A percentile compares a stretch with the other conserved stretches of the same genome.
Conservation (phyloP, 2,329 filamentous ascomycete species). For the Aspergillus pseudoviridinutans region DNA sequence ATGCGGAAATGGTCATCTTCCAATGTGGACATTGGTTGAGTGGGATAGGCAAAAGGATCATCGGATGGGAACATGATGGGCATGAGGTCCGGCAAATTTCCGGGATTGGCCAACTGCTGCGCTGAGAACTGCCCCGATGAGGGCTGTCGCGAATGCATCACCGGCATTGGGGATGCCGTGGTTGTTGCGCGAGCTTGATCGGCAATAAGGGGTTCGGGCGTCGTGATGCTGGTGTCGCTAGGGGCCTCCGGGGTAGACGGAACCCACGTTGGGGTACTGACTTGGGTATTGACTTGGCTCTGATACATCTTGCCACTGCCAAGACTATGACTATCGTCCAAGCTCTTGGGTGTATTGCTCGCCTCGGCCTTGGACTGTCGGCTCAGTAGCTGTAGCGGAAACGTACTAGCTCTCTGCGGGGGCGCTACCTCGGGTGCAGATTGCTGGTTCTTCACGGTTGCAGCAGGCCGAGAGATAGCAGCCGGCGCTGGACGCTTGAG, state of each 20-base stretch:
- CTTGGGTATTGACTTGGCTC: constrained; percentile 8
- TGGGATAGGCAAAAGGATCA: constrained; percentile 49
- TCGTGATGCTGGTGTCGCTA: constrained; percentile 28
- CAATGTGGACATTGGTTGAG: constrained; percentile 46
- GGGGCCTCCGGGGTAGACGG: constrained; percentile 24
- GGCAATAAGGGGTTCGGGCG: constrained; percentile 22
- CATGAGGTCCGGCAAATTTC: constrained; percentile 45
- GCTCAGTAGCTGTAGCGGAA: constrained; percentile 31
- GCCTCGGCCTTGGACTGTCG: constrained; percentile 22
- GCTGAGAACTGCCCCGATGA: constrained; percentile 25
- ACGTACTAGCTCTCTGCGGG: constrained; percentile 38
- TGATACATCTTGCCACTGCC: constrained; percentile 14
- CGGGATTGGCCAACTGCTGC: constrained; percentile 29
- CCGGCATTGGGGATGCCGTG: constrained; percentile 15
- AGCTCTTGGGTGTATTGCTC: constrained; percentile 24
- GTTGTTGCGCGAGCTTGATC: constrained; percentile 19
- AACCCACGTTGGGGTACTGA: constrained; percentile 21
- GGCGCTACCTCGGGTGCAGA: constrained; percentile 17
- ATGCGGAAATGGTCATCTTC: constrained; percentile 41
- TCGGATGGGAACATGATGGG: constrained; percentile 50
- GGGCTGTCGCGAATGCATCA: constrained; percentile 21
- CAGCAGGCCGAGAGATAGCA: constrained; percentile 11
- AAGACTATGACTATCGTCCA: constrained; percentile 26
- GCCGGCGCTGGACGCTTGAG: constrained; percentile 47
- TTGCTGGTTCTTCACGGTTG: constrained; percentile 8